phyloP scores from a whole-genome alignment of 257 asterid species.

The Capsicum baccatum region DNA sequence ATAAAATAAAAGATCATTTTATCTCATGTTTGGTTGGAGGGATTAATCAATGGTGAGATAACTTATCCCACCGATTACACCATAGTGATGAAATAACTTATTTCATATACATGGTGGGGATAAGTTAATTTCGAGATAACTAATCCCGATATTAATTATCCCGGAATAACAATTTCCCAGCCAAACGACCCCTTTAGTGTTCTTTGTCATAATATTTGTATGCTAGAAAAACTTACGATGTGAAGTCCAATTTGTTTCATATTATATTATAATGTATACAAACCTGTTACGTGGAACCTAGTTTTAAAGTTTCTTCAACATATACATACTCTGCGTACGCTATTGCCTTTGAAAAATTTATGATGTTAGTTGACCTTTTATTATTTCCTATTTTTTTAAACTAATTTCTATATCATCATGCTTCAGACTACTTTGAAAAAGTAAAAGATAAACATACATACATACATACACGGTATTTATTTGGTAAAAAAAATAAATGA shows the following conservation, averaged over 20 bases:
- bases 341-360: not conserved
- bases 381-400: not conserved
- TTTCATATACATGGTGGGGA: too few relatives aligned
- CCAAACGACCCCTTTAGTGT: too few relatives aligned
- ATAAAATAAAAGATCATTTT: too few relatives aligned
- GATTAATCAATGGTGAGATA: too few relatives aligned
- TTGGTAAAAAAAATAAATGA: not conserved
- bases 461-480: not conserved
- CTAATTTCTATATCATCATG: not conserved
- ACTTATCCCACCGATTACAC: too few relatives aligned
- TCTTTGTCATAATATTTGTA: not conserved
- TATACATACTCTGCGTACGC: not conserved
- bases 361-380: not conserved
- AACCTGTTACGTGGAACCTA: not conserved
- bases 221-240: not conserved
- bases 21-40: too few relatives aligned
- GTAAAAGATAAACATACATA: not conserved
- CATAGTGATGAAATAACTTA: too few relatives aligned
- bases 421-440: not conserved
- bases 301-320: slow-evolving; percentile 8
- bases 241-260: not conserved
- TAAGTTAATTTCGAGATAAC: too few relatives aligned
- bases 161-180: too few relatives aligned
- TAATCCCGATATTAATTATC: too few relatives aligned
- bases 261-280: slow-evolving; percentile 4